Base-by-base conservation (phyloP, 108 stramenopile genomes). In the Conticribra guillardii region DNA sequence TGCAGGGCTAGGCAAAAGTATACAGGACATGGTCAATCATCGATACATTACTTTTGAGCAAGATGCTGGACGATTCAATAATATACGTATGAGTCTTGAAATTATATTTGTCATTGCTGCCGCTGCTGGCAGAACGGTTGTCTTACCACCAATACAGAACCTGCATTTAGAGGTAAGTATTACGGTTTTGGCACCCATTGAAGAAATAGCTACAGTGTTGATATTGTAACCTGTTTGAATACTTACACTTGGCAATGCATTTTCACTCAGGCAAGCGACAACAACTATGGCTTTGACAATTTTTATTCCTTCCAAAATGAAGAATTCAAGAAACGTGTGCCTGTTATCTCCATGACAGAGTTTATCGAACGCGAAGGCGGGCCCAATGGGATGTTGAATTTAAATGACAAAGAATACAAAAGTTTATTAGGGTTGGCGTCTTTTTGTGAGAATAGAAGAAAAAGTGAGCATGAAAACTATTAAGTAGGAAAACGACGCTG, bases 61-160 rank as follows among this genome's bases (percentile, higher is more conserved):
- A 32, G 91, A 92, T 74, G 41, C 62, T 29, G 91, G 88, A 22
- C 86, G 92, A 32, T 93, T 85, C 79, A 93, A 93, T 59, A 93
- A 93, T 45, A 84, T 87, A n/a, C 84, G 93, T 34, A 91, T 94
- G 90, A 83, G 72, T 14, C 67, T 95, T 53, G 96, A 97, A 78
- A 88, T 80, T 23, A 71, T 97, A 23, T 74, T 96, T 47, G 86
- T 92, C 29, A 53, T 91, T 9, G 92, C 92, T 32, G 84, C 89
- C 31, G 90, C 87, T 44, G 89, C 89, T 0, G 92, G 95, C 8
- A 77, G 95, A 31, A 91, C 94, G 16, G 60, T 97, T 16, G 95
- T 97, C 0, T 66, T 97, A 24, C 96, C 96, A 37, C 96, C 96
- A 9, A 64, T 9, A 14, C 79, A 80, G 46, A 69, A 69, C 44